These are phyloP conservation scores for Haematococcus sp. DNA, from an alignment of 139 green algal species.

Conservation along the genomic window DNA sequence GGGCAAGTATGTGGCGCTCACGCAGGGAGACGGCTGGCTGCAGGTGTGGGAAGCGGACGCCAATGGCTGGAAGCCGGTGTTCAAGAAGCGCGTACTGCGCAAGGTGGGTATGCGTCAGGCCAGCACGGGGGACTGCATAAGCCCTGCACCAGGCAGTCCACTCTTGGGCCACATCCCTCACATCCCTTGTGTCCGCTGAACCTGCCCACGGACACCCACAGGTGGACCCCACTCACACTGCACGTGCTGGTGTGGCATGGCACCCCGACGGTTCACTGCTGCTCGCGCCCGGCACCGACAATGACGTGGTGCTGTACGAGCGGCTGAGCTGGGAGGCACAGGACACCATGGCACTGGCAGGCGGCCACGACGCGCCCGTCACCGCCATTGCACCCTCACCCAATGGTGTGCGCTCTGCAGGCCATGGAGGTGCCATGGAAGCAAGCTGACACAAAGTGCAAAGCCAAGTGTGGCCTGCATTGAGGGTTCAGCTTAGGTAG, in stretches of 20 bases:
- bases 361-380: constrained; percentile 50
- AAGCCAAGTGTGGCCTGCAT: no score
- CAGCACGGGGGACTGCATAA: not conserved
- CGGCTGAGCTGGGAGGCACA: constrained; percentile 57
- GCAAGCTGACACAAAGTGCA: no score
- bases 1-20: constrained; percentile 62
- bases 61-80: constrained; percentile 15
- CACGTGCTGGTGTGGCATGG: constrained; percentile 47
- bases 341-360: constrained; percentile 13
- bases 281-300: constrained; percentile 49
- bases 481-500: no score
- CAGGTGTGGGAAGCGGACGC: constrained; percentile 56
- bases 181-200: constrained; percentile 24
- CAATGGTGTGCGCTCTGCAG: constrained; percentile 57
- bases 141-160: not conserved
- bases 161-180: no score
- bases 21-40: constrained; percentile 58
- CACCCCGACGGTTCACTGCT: constrained; percentile 67
- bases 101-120: constrained; percentile 22
- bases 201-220: constrained; percentile 3
- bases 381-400: constrained; percentile 66
- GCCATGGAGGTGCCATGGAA: no score
- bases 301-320: constrained; percentile 62
- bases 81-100: constrained; percentile 26
- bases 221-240: constrained; percentile 25